Percentiles rank a stretch among this genome's conserved stretches.
These are phyloP conservation scores for Rhodotorula diobovata DNA, from an alignment of 768 basidiomycete genomes.

Conservation along the genomic window DNA sequence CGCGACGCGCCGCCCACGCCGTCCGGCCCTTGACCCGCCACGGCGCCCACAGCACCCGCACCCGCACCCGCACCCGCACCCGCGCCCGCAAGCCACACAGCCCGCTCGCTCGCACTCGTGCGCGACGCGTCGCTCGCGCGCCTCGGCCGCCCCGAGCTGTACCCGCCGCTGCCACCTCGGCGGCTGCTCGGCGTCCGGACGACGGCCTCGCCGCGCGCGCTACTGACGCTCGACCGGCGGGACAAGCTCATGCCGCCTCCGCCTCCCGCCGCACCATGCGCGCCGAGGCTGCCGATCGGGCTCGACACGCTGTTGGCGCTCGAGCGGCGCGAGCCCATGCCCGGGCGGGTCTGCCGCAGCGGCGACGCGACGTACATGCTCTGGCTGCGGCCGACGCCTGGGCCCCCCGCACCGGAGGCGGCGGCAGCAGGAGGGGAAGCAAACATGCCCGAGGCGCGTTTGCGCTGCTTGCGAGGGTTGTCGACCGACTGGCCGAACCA, in stretches of 20 bases:
- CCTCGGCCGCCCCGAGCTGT: conserved; percentile 45
- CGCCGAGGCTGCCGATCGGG: conserved; percentile 1
- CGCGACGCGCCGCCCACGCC: conserved; percentile 30
- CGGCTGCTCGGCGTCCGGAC: background rate
- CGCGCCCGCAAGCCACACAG: too few species aligned
- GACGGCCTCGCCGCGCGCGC: conserved; percentile 23
- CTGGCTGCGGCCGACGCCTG: background rate
- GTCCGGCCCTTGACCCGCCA: too few species aligned
- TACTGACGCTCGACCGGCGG: conserved; percentile 32
- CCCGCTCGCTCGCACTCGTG: conserved; percentile 58
- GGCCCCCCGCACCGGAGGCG: background rate
- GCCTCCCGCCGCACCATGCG: background rate
- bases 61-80: background rate
- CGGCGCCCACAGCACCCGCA: too few species aligned
- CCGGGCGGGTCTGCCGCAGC: conserved; percentile 18
- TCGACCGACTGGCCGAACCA: conserved; percentile 71
- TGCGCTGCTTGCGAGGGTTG: conserved; percentile 62
- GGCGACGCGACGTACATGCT: conserved; percentile 40
- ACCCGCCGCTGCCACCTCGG: conserved; percentile 4
- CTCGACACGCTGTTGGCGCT: conserved; percentile 25
- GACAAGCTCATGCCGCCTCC: conserved; percentile 3
- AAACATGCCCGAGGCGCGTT: conserved; percentile 15
- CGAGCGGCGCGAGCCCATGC: conserved; percentile 20
- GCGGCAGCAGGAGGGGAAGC: background rate
- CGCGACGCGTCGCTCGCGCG: conserved; percentile 58